Base-by-base conservation (phyloP, 352 stramenopile species). In the Achlya hypogyna region DNA sequence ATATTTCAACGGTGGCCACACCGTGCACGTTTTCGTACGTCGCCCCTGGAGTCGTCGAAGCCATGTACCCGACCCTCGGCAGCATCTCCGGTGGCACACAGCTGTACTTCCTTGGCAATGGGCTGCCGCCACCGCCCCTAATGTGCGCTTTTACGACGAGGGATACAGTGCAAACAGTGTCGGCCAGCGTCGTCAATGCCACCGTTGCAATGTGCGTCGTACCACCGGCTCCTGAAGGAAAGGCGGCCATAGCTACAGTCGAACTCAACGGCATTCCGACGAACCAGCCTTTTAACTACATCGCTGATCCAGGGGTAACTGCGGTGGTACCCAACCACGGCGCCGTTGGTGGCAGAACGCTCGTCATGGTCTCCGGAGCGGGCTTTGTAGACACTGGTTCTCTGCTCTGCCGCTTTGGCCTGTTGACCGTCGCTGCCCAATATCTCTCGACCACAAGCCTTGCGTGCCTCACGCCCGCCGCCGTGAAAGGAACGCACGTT, bases 291-390 rank as follows among this genome's bases (percentile, higher is more conserved):
- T 67, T 67, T 45, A 29, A 29, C 4, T 67, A 60, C 42, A 14
- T 59, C 9, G 42, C 28, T 29, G 35, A 40, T 42, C 67, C 70
- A 5, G n/a, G 16, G 0, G 63, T 75, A 20, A 27, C 58, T 8
- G 47, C 16, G 6, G 52, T 73, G 4, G 53, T 64, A 14, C 72
- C 70, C 0, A 53, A 59, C 1, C 20, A 73, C 14, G 72, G 72
- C 4, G 14, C 62, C 1, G 28, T 68, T 20, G 34, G 63, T 31
- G 72, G 72, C 35, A 64, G 71, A 14, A 72, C 72, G 4, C 31
- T 53, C 8, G 45, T 77, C 20, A 58, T 38, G 18, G n/a, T 77
- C 1, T 20, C 14, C 4, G 72, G 70, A 0, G 40, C 1, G 16
- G 5, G 63, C 31, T 35, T 51, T 31, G 14, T 18, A 10, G 23